These are phyloP conservation scores for Boletus rex-veris DNA, from an alignment of 768 basidiomycete genomes.

Conservation along the genomic window DNA sequence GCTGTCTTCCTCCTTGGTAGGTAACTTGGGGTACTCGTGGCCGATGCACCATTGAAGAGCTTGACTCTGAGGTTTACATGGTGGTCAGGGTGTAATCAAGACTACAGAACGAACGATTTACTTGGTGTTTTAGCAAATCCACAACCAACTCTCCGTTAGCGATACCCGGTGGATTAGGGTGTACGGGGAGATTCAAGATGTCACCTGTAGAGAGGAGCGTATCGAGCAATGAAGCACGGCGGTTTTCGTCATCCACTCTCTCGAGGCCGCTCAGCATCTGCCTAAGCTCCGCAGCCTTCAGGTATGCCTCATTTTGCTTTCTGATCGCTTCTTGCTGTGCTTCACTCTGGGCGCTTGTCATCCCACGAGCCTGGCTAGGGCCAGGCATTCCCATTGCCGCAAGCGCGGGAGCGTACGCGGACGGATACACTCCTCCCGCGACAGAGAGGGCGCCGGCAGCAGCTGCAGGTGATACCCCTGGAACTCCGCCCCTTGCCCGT, in stretches of 20 bases:
- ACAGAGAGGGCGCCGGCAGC: neutral
- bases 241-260: conserved; percentile 73
- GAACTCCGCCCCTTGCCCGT: conserved; percentile 8
- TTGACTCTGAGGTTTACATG: conserved; percentile 53
- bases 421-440: conserved; percentile 8
- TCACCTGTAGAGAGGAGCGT: conserved; percentile 66
- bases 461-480: conserved; percentile 22
- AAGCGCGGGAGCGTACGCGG: conserved; percentile 14
- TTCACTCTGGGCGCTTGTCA: conserved; percentile 21
- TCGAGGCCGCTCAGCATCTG: conserved; percentile 64
- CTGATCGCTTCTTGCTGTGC: conserved; percentile 35
- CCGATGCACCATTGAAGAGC: conserved; percentile 84
- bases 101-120: conserved; percentile 18
- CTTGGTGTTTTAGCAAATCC: conserved; percentile 82
- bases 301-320: conserved; percentile 41
- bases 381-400: conserved; percentile 18
- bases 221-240: conserved; percentile 69
- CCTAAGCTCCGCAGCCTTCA: conserved; percentile 64
- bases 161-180: conserved; percentile 70
- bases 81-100: neutral
- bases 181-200: conserved; percentile 63
- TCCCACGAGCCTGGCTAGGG: conserved; percentile 16
- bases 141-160: conserved; percentile 63
- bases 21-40: conserved; percentile 74
- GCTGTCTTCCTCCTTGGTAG: conserved; percentile 58